Conservation (phyloP, 164 flowering plant species). For the Pachysandra terminalis region DNA sequence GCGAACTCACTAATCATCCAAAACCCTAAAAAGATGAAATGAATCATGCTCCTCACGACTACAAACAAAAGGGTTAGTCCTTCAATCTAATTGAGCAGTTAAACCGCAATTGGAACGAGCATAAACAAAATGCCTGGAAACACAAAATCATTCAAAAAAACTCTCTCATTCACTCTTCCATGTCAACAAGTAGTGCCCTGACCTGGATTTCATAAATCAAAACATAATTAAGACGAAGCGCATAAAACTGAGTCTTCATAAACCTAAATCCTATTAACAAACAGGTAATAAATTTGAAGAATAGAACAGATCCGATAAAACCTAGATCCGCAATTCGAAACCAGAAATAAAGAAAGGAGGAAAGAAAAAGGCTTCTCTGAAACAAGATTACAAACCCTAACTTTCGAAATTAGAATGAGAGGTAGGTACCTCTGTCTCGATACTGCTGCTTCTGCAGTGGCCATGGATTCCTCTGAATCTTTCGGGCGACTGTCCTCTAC, state of each 20-base stretch:
- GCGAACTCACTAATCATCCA: not conserved
- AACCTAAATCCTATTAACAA: not conserved
- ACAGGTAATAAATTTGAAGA: not conserved
- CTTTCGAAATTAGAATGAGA: not conserved
- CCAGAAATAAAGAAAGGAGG: not conserved
- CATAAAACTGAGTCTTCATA: not conserved
- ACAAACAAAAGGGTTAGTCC: not conserved
- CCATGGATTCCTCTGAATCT: slow-evolving; percentile 14
- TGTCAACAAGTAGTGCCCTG: not conserved
- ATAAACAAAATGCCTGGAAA: not conserved
- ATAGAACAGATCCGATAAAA: not conserved
- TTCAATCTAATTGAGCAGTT: no score
- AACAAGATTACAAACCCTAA: no score
- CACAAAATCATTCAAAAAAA: not conserved
- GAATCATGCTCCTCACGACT: not conserved
- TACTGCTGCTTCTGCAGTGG: slow-evolving; percentile 9
- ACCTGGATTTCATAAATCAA: not conserved
- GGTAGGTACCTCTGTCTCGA: slow-evolving; percentile 15
- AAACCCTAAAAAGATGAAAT: not conserved
- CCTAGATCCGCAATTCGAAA: slow-evolving; percentile 3
- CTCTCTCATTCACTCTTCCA: not conserved
- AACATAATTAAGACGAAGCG: not conserved
- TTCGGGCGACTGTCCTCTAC: slow-evolving; percentile 17
- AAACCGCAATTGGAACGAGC: no score
- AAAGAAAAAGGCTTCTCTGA: not conserved